phyloP scores from a whole-genome alignment of 768 basidiomycete species.

The Tricholoma sp. region DNA sequence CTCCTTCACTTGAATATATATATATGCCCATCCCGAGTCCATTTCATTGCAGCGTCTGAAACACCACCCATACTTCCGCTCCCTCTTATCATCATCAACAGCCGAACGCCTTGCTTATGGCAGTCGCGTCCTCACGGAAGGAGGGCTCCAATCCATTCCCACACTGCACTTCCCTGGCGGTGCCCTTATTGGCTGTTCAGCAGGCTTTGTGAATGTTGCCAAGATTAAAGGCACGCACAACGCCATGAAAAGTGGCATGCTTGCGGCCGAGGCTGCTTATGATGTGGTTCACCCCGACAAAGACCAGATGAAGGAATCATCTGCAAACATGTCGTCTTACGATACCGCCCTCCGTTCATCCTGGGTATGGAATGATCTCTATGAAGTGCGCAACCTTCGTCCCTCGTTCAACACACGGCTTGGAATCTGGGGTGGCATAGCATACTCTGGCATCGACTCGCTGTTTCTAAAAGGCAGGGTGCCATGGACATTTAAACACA shows the following conservation, averaged over 20 bases:
- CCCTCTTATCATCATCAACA: constrained; percentile 67
- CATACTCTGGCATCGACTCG: constrained; percentile 86
- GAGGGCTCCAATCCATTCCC: constrained; percentile 89
- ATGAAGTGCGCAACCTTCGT: constrained; percentile 87
- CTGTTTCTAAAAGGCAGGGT: constrained; percentile 78
- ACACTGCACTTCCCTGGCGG: constrained; percentile 86
- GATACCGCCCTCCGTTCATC: constrained; percentile 63
- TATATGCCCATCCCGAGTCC: constrained; percentile 8
- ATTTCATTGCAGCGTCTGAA: constrained; percentile 59
- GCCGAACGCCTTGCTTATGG: constrained; percentile 82
- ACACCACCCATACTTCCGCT: constrained; percentile 88
- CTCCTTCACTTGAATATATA: not conserved
- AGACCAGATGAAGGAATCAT: constrained; percentile 11
- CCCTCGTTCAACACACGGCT: constrained; percentile 80
- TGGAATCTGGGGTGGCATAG: constrained; percentile 82
- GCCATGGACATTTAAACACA: constrained; percentile 89
- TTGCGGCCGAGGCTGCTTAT: constrained; percentile 88
- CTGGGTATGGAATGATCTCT: constrained; percentile 82
- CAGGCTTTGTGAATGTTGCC: constrained; percentile 92
- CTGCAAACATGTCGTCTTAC: constrained; percentile 69
- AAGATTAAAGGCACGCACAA: constrained; percentile 99
- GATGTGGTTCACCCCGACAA: constrained; percentile 43
- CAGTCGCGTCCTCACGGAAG: constrained; percentile 86
- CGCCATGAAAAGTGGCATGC: constrained; percentile 98
- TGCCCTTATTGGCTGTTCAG: constrained; percentile 90